Evolutionary conservation across 2,329 filamentous ascomycete species (phyloP).

Genomic region (Colletotrichum cereale): DNA sequence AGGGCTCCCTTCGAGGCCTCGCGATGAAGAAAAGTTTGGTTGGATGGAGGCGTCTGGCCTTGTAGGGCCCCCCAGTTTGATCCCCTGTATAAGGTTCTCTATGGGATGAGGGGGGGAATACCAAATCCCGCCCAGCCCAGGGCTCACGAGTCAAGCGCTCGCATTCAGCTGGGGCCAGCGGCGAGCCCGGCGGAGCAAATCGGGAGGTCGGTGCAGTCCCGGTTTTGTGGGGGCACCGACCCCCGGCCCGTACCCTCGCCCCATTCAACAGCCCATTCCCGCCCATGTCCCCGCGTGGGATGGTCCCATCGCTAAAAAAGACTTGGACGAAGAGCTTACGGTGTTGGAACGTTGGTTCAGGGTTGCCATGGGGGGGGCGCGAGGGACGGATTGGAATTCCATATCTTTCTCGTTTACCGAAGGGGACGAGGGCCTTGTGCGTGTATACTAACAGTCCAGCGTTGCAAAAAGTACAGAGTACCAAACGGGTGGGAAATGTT

Average conservation of each 20-base stretch:
- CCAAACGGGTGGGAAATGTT: no score
- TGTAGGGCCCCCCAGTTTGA: background rate
- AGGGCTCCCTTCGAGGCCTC: background rate
- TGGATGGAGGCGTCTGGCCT: no score
- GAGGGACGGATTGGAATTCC: background rate
- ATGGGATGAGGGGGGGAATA: background rate
- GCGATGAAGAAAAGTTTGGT: background rate
- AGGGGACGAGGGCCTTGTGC: no score
- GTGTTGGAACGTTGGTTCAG: constrained; percentile 5
- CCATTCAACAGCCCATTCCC: background rate
- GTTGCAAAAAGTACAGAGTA: no score
- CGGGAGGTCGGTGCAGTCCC: constrained; percentile 8
- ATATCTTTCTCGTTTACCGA: background rate
- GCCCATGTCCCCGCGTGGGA: background rate
- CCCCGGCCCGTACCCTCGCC: constrained; percentile 21
- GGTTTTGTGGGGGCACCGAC: background rate
- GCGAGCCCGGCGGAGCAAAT: constrained; percentile 7
- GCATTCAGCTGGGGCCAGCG: background rate
- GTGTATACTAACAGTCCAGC: no score
- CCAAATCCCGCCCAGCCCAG: constrained; percentile 10
- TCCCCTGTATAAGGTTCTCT: background rate
- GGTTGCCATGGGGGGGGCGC: background rate
- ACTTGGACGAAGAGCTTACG: background rate
- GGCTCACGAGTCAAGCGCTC: constrained; percentile 25
- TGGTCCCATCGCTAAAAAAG: background rate